Evolutionary conservation across 2,329 filamentous ascomycete genomes (phyloP).

Genomic region (Verticillium albo-atrum): DNA sequence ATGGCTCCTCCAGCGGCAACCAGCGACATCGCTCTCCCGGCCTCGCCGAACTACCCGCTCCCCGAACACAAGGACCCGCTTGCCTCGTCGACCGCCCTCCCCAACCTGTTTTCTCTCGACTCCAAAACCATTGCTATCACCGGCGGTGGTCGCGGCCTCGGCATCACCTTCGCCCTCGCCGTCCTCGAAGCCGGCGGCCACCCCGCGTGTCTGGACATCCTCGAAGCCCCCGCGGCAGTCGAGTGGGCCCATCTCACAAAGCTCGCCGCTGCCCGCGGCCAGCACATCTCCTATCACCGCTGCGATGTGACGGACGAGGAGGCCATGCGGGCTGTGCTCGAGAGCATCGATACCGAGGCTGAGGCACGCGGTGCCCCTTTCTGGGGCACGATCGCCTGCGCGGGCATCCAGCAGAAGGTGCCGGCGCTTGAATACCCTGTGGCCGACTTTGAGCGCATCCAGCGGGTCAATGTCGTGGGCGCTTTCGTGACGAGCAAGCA

Average conservation of each 20-base stretch:
- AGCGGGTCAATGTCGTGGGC: constrained; percentile 68
- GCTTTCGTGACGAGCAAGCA: constrained; percentile 67
- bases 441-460: constrained; percentile 62
- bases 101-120: constrained; percentile 38
- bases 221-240: constrained; percentile 26
- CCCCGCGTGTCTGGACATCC: constrained; percentile 43
- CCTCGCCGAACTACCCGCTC: constrained; percentile 12
- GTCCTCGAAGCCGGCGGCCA: constrained; percentile 44
- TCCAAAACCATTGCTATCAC: constrained; percentile 43
- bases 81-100: constrained; percentile 18
- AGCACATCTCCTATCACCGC: constrained; percentile 32
- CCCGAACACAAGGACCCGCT: constrained; percentile 26
- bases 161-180: constrained; percentile 43
- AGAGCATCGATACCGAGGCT: constrained; percentile 29
- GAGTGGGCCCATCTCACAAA: constrained; percentile 39
- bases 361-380: constrained; percentile 25
- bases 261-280: constrained; percentile 27
- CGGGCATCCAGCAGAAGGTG: constrained; percentile 43
- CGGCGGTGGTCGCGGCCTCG: constrained; percentile 45
- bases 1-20: constrained; percentile 18
- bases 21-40: constrained; percentile 22
- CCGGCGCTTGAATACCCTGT: constrained; percentile 41
- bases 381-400: constrained; percentile 37
- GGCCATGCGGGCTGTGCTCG: constrained; percentile 27
- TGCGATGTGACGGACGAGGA: constrained; percentile 44